Conservation (phyloP, 306 rosid species). For the Clitoria ternatea region DNA sequence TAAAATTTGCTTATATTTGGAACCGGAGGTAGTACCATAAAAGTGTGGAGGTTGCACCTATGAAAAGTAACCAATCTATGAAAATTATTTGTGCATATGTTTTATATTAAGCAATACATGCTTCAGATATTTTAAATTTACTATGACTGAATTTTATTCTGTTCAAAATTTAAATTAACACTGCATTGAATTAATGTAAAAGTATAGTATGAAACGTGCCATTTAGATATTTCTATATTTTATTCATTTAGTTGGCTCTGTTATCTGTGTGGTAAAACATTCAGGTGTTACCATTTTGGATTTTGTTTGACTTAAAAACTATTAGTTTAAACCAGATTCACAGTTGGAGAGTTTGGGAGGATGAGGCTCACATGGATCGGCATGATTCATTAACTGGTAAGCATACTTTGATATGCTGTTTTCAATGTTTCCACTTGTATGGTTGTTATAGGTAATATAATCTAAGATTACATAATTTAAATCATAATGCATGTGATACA, state of each 20-base stretch:
- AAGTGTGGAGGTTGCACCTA: neutral
- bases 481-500: no score
- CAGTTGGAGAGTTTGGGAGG: constrained; percentile 97
- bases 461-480: neutral
- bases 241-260: neutral
- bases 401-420: constrained; percentile 22
- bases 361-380: constrained; percentile 77
- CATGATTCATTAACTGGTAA: constrained; percentile 59
- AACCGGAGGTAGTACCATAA: no score
- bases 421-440: neutral
- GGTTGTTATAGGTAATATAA: neutral
- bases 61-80: neutral
- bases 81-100: neutral
- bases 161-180: neutral
- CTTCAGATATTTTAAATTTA: neutral
- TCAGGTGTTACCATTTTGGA: neutral
- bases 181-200: neutral
- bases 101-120: neutral
- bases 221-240: neutral
- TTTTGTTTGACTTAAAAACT: constrained; percentile 30
- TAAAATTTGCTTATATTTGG: no score
- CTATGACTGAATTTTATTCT: neutral
- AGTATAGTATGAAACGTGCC: neutral
- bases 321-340: constrained; percentile 64
- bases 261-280: neutral